Evolutionary conservation across 2,329 filamentous ascomycete genomes (phyloP).

Genomic region (Botrytis pseudocinerea): DNA sequence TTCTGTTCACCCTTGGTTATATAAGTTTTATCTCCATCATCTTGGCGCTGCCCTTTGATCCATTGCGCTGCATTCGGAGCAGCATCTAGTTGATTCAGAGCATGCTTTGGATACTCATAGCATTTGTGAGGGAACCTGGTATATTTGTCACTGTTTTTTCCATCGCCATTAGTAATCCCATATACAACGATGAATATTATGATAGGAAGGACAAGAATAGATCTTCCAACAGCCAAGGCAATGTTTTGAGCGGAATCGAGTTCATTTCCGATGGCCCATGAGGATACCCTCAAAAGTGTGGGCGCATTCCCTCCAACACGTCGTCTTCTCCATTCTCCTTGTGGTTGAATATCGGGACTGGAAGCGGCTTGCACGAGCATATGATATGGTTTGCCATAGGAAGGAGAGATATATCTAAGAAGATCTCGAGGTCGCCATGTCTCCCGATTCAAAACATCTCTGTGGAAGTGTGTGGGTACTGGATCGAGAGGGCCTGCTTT

Average conservation of each 20-base stretch:
- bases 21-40: conserved; percentile 19
- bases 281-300: conserved; percentile 19
- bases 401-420: conserved; percentile 24
- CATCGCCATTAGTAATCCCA: conserved; percentile 8
- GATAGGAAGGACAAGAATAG: conserved; percentile 21
- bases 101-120: conserved; percentile 26
- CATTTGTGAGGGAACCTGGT: conserved; percentile 17
- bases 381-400: conserved; percentile 23
- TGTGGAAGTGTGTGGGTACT: conserved; percentile 17
- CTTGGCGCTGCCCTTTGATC: conserved; percentile 1
- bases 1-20: conserved; percentile 17
- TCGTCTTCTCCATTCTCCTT: conserved; percentile 22
- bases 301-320: conserved; percentile 20
- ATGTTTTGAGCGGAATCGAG: not conserved
- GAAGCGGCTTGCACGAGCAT: conserved; percentile 23
- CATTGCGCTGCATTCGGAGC: conserved; percentile 10
- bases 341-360: conserved; percentile 11
- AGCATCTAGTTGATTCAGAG: conserved; percentile 21
- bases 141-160: conserved; percentile 5
- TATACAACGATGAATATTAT: conserved; percentile 18
- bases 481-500: conserved; percentile 13
- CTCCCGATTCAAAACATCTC: conserved; percentile 21
- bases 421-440: conserved; percentile 24
- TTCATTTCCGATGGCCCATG: conserved; percentile 23
- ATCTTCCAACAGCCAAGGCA: conserved; percentile 17